A percentile compares a stretch with the other conserved stretches of the same genome.
phyloP scores from a whole-genome alignment of 345 rosid genomes.

The Ailanthus altissimus region DNA sequence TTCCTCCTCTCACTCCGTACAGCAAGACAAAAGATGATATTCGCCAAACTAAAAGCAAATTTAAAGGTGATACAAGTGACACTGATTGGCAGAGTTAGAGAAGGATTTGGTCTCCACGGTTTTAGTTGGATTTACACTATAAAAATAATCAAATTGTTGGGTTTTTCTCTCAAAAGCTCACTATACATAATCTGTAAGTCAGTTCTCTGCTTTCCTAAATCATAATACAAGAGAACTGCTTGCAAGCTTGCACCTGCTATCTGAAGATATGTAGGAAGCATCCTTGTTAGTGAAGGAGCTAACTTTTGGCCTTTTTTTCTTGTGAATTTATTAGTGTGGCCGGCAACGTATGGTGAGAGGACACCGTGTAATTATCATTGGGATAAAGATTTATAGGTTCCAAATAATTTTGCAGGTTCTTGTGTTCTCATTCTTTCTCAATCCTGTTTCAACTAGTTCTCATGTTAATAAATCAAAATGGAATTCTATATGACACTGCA shows the following conservation, averaged over 20 bases:
- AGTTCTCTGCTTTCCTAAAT: background rate
- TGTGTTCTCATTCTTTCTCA: background rate
- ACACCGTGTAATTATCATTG: background rate
- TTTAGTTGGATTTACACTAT: background rate
- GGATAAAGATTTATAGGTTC: conserved; percentile 4
- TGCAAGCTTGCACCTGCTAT: background rate
- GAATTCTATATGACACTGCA: background rate
- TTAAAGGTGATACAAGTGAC: conserved; percentile 2
- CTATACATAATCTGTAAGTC: background rate
- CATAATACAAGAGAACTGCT: background rate
- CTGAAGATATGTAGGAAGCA: background rate
- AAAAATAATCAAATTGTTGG: background rate
- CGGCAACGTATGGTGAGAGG: background rate
- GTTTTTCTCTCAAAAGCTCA: conserved; percentile 13
- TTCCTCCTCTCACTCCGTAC: conserved; percentile 33
- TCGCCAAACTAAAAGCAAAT: conserved; percentile 17
- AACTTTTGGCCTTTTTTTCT: background rate
- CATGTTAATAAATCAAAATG: too few species aligned
- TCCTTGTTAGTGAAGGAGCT: background rate
- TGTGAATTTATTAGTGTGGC: background rate
- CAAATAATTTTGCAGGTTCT: conserved; percentile 1
- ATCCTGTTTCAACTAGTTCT: background rate
- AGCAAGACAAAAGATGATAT: conserved; percentile 25
- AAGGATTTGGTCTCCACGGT: background rate
- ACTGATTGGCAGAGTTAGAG: background rate